Conservation (phyloP, 192 early-diverging fungal species). For the Coemansia sp. region DNA sequence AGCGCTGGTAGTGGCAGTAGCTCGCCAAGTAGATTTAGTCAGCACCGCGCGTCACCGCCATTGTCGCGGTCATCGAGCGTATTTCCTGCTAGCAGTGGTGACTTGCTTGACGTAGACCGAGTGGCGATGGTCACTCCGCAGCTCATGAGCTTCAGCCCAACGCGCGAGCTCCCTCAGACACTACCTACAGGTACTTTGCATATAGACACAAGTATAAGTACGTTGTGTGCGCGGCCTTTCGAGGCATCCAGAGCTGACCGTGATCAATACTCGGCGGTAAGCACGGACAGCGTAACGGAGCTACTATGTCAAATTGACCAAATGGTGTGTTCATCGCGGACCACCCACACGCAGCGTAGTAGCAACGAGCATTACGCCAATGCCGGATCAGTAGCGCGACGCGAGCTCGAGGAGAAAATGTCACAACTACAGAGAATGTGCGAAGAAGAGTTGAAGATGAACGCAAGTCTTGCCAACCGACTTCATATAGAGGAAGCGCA, state of each 20-base stretch:
- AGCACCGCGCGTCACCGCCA: slow-evolving; percentile 10
- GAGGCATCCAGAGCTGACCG: neutral
- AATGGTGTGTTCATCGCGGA: slow-evolving; percentile 14
- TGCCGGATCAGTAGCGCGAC: slow-evolving; percentile 7
- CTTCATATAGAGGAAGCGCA: slow-evolving; percentile 22
- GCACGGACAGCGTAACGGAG: slow-evolving; percentile 38
- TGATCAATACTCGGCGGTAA: slow-evolving; percentile 9
- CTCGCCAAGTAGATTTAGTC: neutral
- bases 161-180: neutral
- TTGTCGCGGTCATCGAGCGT: slow-evolving; percentile 13
- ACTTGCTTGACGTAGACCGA: slow-evolving; percentile 9
- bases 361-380: neutral
- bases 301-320: slow-evolving; percentile 35
- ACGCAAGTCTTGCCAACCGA: slow-evolving; percentile 11
- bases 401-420: slow-evolving; percentile 27
- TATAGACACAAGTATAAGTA: slow-evolving; percentile 1
- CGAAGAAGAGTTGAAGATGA: slow-evolving; percentile 20
- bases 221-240: neutral
- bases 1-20: slow-evolving; percentile 1
- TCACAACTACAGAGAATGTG: slow-evolving; percentile 16
- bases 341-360: neutral
- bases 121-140: slow-evolving; percentile 3
- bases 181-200: neutral
- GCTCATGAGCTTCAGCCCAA: slow-evolving; percentile 4
- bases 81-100: neutral